These are phyloP conservation scores for Saturnispora dispora DNA, from an alignment of 805 yeast species.

Conservation along the genomic window DNA sequence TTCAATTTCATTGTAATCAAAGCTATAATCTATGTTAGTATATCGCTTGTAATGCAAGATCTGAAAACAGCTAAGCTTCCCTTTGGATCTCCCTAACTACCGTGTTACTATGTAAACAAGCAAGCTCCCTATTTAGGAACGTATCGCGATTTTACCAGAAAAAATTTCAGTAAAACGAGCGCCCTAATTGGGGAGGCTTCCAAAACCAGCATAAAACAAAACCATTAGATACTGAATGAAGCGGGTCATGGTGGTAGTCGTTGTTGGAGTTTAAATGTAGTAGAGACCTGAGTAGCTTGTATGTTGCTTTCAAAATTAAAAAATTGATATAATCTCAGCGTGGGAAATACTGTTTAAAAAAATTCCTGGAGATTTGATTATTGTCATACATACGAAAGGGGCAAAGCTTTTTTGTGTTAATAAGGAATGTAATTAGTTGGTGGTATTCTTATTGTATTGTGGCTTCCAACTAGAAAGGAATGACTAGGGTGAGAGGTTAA, in stretches of 20 bases:
- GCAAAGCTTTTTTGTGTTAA: not conserved
- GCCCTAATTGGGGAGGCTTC: not conserved
- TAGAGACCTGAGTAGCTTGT: too few relatives aligned
- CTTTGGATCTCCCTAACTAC: not conserved
- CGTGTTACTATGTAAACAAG: not conserved
- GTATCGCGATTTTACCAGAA: not conserved
- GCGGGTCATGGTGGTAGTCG: too few relatives aligned
- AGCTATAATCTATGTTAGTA: not conserved
- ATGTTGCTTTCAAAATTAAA: not conserved
- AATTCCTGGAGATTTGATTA: not conserved
- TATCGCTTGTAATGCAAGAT: not conserved
- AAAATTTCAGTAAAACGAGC: not conserved
- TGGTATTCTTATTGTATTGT: not conserved
- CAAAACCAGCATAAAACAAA: not conserved
- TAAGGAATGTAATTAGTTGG: not conserved
- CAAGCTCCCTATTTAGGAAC: not conserved
- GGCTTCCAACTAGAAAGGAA: conserved; percentile 10
- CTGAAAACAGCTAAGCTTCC: not conserved
- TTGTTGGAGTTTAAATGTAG: too few relatives aligned
- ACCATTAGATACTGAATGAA: not conserved
- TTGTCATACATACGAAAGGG: not conserved
- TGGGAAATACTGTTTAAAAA: not conserved
- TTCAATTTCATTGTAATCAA: conserved; percentile 19
- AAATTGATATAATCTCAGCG: not conserved
- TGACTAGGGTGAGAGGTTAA: conserved; percentile 14